These are phyloP conservation scores for Daldinia bambusicola DNA, from an alignment of 495 filamentous ascomycete species.

Conservation along the genomic window DNA sequence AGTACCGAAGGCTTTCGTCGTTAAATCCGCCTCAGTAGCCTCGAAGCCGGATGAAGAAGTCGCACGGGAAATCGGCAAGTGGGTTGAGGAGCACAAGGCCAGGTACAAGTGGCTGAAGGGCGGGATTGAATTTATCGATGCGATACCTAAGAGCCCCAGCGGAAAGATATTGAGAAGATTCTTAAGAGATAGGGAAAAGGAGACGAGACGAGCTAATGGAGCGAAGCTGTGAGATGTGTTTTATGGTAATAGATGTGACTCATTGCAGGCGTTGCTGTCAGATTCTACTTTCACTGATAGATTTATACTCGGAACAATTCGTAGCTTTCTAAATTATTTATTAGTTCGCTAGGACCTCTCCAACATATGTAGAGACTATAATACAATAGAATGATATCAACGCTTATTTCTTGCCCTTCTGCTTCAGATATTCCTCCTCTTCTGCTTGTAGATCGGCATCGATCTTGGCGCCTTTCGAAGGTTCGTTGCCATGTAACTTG, in stretches of 20 bases:
- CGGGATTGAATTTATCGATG: conserved; percentile 78
- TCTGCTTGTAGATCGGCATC: conserved; percentile 70
- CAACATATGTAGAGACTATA: background rate
- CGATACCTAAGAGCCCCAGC: conserved; percentile 87
- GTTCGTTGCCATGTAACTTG: conserved; percentile 70
- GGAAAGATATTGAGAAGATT: conserved; percentile 90
- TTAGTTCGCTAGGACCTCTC: background rate
- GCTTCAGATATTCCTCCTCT: conserved; percentile 69
- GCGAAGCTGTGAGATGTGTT: conserved; percentile 54
- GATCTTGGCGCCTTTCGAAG: conserved; percentile 73
- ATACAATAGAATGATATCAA: background rate
- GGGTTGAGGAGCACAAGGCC: conserved; percentile 86
- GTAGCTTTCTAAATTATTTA: conserved; percentile 2
- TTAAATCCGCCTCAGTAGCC: conserved; percentile 73
- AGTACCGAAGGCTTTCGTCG: conserved; percentile 87
- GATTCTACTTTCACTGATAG: background rate
- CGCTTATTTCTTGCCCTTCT: conserved; percentile 59
- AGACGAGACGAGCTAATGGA: conserved; percentile 69
- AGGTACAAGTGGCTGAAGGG: conserved; percentile 91
- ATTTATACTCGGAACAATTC: background rate
- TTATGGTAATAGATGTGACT: background rate
- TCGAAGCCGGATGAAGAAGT: conserved; percentile 60
- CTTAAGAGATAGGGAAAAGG: conserved; percentile 82
- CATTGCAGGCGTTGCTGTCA: background rate
- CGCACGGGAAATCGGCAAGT: conserved; percentile 71